Evolutionary conservation across 345 rosid genomes (phyloP), one percentile per base, ranked within the genome.

Genomic region (Murraya koenigii): DNA sequence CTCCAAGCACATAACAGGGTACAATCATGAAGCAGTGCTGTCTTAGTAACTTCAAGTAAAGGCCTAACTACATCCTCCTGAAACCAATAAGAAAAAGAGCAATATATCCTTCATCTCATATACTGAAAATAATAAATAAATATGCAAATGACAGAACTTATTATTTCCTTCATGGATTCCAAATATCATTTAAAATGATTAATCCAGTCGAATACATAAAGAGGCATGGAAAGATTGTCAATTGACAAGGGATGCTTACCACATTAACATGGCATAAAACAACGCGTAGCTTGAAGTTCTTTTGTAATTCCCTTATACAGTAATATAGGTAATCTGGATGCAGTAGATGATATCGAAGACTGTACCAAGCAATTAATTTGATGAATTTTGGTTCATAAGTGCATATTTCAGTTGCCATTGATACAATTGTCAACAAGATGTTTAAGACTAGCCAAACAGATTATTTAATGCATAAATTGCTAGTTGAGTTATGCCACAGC

Each of bases 241-340:
- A 19, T 30, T 17, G 26, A 38, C 26, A 83, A 66, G 23, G 30
- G 56, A 61, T 8, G 68, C 91, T 88, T 78, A 95, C 99, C 88
- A 95, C 97, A 79, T 95, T 97, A 74, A 95, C 89, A 82, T 92
- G 98, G 80, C 99, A 95, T 23, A 92, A 82, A 82, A 93, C 93
- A 66, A 95, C 85, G 28, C 97, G 93, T 76, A 95, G 95, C 85
- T 92, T 90, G 85, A 86, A 95, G 77, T 91, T 91, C 82, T 89
- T 95, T 71, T 95, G 92, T 64, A 95, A 84, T 80, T 95, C 99
- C 82, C 97, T 93, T 69, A 93, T 91, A 55, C 95, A 96, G 80
- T 84, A 95, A 79, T 93, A 95, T 56, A 95, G 88, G 76, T 95
- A 95, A 79, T 95, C 99, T 6, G 97, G 93, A 80, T 93, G 99